Base-by-base conservation (phyloP, 179 eudicot species). In the Spinacia oleracea region DNA sequence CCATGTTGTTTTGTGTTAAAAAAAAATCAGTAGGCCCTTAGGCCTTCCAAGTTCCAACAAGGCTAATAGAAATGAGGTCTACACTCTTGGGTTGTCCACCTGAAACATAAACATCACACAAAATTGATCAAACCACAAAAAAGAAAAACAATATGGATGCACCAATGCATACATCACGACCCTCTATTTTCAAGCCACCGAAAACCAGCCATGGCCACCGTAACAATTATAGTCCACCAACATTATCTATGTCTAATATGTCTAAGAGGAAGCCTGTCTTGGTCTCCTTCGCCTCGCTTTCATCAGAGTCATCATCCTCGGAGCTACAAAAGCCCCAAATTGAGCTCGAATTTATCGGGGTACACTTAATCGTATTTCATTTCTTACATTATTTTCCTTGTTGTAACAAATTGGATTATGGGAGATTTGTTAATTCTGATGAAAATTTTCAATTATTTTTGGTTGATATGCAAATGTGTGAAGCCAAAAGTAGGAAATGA, bases 331-430 rank as follows among this genome's bases (percentile, higher is more conserved):
- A 85, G 31, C 91, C 96, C 50, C 85, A 88, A 82, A 95, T 95
- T 12, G 95, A 95, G 85, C 93, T 95, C 59, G 89, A 95, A 72
- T 95, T 95, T 72, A 27, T 95, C 21, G 98, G 96, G 90, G 98
- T 93, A 71, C 75, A 46, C 34, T 23, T 42, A n/a, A 9, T 70
- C 16, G 9, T 18, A 29, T 8, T 8, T 21, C 34, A 38, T 35
- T n/a, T 20, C 9, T 0, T 51, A 1, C 15, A 6, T 21, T n/a
- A 31, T 53, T 42, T 25, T 23, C 12, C 12, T 25, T 53, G 21
- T 6, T 40, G 8, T 16, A 5, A 11, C 35, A 25, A 6, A 25
- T 21, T 23, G 35, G 60, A 23, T 69, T 1, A 11, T 38, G 12
- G 12, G 1, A 25, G 34, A 43, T 35, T 60, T 42, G 53, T 46